Evolutionary conservation across 2,329 filamentous ascomycete species (phyloP), one percentile per base, ranked within the genome.

Genomic region (Beauveria sp.): DNA sequence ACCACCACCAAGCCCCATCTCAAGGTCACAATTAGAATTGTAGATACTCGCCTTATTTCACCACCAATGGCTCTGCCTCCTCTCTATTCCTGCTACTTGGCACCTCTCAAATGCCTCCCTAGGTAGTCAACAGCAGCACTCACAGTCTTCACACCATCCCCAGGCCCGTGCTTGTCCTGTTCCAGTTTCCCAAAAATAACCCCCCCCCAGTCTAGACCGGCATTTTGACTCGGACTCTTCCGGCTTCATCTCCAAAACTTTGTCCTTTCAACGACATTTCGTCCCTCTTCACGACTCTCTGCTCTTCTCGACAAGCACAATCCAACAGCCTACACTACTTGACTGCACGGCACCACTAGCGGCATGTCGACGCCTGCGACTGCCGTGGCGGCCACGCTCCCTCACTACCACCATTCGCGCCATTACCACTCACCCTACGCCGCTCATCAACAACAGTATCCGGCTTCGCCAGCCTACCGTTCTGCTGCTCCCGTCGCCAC

Each of bases 281-380:
- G 40, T 47, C 14, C 12, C 28, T 57, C 26, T n/a, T 40, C 4
- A 3, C 20, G 41, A 37, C 34, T 22, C n/a, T 41, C 46, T 41
- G 30, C 47, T 22, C 18, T 24, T 51, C 6, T 40, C 56, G 18
- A 44, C 5, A 24, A 37, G 26, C 16, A 48, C 40, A 28, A 55
- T 5, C 8, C 30, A 43, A 6, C 46, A 47, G 20, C 16, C 3
- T 24, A 10, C 28, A 47, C 24, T 12, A 18, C 56, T 24, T 41
- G 55, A 51, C 30, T 52, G 56, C 47, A 52, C 10, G 37, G 28
- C 47, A 44, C 37, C 47, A 34, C 56, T 51, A 41, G 56, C 57
- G 60, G 64, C 69, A 92, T 93, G 90, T 92, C 90, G 80, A 92
- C 89, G 68, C 89, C 90, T 67, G 91, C 89, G 64, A 89, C 87